Evolutionary conservation across 2,329 filamentous ascomycete species (phyloP).

Genomic region (Ophiostoma tasmaniense): DNA sequence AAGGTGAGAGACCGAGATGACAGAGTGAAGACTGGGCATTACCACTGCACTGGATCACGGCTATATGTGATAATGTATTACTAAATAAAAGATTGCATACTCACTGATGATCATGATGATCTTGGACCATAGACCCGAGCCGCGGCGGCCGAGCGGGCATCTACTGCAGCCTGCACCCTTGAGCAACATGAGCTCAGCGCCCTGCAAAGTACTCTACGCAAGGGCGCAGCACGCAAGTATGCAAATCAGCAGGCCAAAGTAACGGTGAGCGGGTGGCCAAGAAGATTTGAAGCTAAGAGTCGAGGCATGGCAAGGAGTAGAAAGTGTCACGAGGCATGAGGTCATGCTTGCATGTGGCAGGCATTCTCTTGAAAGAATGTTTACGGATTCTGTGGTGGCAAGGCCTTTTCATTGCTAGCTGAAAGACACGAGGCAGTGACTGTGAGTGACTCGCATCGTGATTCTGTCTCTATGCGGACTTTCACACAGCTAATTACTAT

Average conservation of each 20-base stretch:
- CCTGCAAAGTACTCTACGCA: background rate
- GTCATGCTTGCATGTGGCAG: background rate
- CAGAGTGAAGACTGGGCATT: background rate
- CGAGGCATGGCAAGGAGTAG: background rate
- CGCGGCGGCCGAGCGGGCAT: background rate
- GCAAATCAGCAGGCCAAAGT: background rate
- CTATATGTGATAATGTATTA: background rate
- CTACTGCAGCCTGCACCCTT: background rate
- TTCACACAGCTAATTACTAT: background rate
- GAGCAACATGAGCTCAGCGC: constrained; percentile 3
- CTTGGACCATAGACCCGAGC: constrained; percentile 1
- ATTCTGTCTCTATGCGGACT: background rate
- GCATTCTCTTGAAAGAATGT: background rate
- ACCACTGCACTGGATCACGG: background rate
- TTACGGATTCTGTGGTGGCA: background rate
- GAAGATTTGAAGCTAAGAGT: background rate
- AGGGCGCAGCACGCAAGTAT: background rate
- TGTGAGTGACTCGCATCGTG: background rate
- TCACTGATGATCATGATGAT: background rate
- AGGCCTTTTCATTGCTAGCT: background rate
- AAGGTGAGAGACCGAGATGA: background rate
- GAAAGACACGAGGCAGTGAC: background rate
- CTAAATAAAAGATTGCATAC: background rate
- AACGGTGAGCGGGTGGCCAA: background rate
- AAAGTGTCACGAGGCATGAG: background rate